Base-by-base conservation (phyloP, 306 rosid genomes). In the Senna tora region DNA sequence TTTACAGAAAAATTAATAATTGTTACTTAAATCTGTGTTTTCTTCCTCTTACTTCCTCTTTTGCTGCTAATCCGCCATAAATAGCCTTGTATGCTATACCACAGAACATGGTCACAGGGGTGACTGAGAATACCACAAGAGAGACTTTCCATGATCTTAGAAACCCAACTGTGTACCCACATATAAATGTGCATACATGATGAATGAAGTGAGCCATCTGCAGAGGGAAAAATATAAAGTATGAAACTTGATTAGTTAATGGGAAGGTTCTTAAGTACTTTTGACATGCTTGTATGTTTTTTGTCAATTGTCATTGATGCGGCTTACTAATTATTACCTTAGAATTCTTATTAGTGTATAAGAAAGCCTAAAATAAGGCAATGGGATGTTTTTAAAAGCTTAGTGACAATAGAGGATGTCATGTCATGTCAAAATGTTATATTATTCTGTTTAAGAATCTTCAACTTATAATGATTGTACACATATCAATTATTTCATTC, bases 201-300 rank as follows among this genome's bases (percentile, higher is more conserved):
- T 86, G 90, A 70, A 94, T 58, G 81, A 94, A 94, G 75, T 82
- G 96, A 17, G 98, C 91, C 98, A 94, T 94, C 98, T 94, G 94
- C 85, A 77, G 5, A 67, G 43, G 32, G 34, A 74, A 54, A 78
- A 17, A 32, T 5, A 15, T n/a, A 13, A 88, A 72, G 76, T 13
- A 64, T 21, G 13, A 13, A 63, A 63, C 28, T 17, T 39, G 65
- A 63, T 19, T 19, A 41, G 67, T 61, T 36, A 61, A n/a, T 4
- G 9, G n/a, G n/a, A 17, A 14, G 20, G 30, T 30, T 57, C 20
- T 57, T 6, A 34, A 11, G 42, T 7, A 14, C 41, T 16, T 25
- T 12, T 13, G 28, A 28, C 39, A 25, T 28, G 62, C 13, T 56
- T 56, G 28, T 12, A 25, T 56, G 4, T 22, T 12, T 54, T 4